These are phyloP conservation scores for Pseudocercospora macadamiae DNA, from an alignment of 2,329 filamentous ascomycete genomes.

Conservation along the genomic window DNA sequence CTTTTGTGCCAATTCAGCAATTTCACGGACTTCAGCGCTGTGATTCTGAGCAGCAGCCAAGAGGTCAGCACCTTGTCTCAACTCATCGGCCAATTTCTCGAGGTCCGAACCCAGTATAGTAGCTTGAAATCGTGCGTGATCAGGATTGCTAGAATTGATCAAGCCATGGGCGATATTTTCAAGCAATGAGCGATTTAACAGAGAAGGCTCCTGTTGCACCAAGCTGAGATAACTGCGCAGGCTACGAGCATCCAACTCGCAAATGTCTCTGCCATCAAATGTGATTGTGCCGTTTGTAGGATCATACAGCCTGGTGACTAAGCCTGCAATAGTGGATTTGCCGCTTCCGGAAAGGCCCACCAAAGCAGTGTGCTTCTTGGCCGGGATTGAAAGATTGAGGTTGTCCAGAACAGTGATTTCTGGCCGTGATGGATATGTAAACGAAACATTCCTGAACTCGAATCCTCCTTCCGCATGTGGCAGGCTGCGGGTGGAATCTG, in stretches of 20 bases:
- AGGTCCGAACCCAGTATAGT: conserved; percentile 30
- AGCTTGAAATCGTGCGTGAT: neutral
- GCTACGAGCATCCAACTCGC: conserved; percentile 41
- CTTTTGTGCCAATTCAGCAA: conserved; percentile 52
- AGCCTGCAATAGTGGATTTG: conserved; percentile 45
- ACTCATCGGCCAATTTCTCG: conserved; percentile 52
- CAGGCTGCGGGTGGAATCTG: neutral
- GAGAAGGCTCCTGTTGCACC: conserved; percentile 56
- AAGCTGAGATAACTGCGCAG: conserved; percentile 39
- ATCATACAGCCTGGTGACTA: conserved; percentile 43
- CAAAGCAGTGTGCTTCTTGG: conserved; percentile 42
- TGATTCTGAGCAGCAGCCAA: conserved; percentile 42
- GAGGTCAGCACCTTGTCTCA: conserved; percentile 56
- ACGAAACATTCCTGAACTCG: conserved; percentile 43
- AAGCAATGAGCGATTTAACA: conserved; percentile 55
- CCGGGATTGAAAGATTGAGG: conserved; percentile 41
- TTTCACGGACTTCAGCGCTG: conserved; percentile 47
- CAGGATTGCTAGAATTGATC: conserved; percentile 1
- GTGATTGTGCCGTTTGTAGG: conserved; percentile 34
- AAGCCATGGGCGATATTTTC: conserved; percentile 57
- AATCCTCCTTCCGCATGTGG: conserved; percentile 32
- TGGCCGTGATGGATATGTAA: conserved; percentile 46
- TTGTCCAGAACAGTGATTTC: conserved; percentile 43
- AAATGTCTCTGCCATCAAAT: conserved; percentile 44
- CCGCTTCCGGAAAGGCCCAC: conserved; percentile 47